Evolutionary conservation across 1,284 basidiomycete species (phyloP), one percentile per base, ranked within the genome.

Genomic region (Cryptococcus sp.): DNA sequence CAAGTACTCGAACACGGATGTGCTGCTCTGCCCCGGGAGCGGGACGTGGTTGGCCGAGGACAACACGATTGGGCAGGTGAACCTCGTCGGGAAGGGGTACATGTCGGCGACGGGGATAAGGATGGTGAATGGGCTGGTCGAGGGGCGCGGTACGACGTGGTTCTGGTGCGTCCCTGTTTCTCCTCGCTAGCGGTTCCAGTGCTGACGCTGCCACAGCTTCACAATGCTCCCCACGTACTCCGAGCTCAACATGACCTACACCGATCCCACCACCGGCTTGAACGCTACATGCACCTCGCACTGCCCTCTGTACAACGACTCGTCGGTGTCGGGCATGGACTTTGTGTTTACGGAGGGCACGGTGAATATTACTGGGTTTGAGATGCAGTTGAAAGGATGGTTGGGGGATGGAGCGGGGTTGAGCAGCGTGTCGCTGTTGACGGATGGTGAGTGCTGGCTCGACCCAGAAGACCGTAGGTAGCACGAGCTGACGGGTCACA

Each of bases 211-310:
- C 46, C 37, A 37, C 63, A 93, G 90, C 64, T 79, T 92, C 46
- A 87, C 86, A 2, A 87, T 91, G 15, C 85, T 93, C 60, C 92
- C 95, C 0, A 91, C 94, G 77, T 94, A 97, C 71, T 82, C 81
- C 3, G 84, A 91, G 21, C 85, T 86, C 68, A 84, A 83, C 16
- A 80, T 94, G 55, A 83, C 83, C 44, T 95, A 88, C 69, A 77
- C 88, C 51, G 89, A 98, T 69, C 87, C 88, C 0, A 70, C 78
- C 4, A 89, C 86, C 16, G 84, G 86, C 53, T 80, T 86, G 69
- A 90, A 86, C 66, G 73, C 78, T 64, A 88, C 88, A 0, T 93
- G 89, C 75, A 80, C 83, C 4, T 77, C 82, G 52, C 76, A 79
- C 16, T 94, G 89, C 68, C 88, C 90, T 0, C 80, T 93, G 36